These are phyloP conservation scores for Dactylellina sp. DNA, from an alignment of 2,329 filamentous ascomycete genomes.

Conservation along the genomic window DNA sequence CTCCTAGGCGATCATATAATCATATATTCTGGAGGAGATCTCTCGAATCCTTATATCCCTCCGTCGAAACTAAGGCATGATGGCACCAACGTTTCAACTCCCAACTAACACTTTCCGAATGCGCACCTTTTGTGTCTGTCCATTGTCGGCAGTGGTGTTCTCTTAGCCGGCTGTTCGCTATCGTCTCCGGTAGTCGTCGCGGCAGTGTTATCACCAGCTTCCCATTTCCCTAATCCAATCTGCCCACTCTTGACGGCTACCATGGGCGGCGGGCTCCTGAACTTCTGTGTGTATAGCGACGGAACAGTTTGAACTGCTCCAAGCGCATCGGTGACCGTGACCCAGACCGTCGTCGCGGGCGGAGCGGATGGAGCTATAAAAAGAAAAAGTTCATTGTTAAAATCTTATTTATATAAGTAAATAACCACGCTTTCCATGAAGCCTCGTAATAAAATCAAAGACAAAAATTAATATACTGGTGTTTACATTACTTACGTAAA, in stretches of 20 bases:
- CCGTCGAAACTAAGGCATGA: background rate
- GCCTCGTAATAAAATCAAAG: background rate
- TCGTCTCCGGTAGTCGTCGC: constrained; percentile 14
- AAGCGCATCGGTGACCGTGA: constrained; percentile 47
- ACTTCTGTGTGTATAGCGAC: constrained; percentile 46
- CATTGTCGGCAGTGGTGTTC: constrained; percentile 17
- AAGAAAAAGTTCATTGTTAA: too few relatives aligned
- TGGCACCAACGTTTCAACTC: background rate
- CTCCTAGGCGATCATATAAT: background rate
- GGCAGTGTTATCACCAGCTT: constrained; percentile 13
- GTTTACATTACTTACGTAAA: constrained; percentile 42
- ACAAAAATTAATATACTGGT: background rate
- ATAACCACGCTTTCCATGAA: too few relatives aligned
- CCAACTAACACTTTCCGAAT: constrained; percentile 5
- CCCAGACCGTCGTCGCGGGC: constrained; percentile 50
- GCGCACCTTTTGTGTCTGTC: constrained; percentile 13
- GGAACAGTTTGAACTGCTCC: constrained; percentile 41
- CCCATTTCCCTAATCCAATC: constrained; percentile 50
- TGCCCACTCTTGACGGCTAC: constrained; percentile 40
- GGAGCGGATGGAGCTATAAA: constrained; percentile 16
- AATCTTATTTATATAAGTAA: too few relatives aligned
- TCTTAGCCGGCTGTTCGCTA: constrained; percentile 16
- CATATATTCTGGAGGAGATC: too few relatives aligned
- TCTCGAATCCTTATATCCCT: too few relatives aligned
- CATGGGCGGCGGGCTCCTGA: constrained; percentile 33